These are phyloP conservation scores for Metschnikowia amazonensis DNA, from an alignment of 805 yeast genomes.

Conservation along the genomic window DNA sequence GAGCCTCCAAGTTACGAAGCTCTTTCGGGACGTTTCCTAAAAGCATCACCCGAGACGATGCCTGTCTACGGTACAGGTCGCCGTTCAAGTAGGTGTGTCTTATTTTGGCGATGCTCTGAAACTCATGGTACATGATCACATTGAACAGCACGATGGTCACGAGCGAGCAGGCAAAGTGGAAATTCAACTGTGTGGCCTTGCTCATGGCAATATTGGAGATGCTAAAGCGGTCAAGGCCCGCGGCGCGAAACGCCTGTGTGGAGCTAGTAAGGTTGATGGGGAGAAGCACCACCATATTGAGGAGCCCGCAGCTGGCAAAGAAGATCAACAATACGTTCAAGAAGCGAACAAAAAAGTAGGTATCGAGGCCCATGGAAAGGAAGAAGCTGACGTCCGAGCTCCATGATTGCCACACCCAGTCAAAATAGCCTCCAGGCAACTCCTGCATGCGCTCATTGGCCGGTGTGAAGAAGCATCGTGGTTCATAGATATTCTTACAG, in stretches of 20 bases:
- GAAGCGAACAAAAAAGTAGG: slow-evolving; percentile 68
- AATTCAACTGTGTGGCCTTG: slow-evolving; percentile 47
- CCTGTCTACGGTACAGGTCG: slow-evolving; percentile 21
- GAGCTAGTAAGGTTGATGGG: slow-evolving; percentile 58
- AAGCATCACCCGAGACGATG: slow-evolving; percentile 32
- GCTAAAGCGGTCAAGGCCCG: slow-evolving; percentile 65
- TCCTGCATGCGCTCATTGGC: slow-evolving; percentile 35
- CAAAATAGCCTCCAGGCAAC: slow-evolving; percentile 42
- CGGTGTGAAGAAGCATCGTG: slow-evolving; percentile 46
- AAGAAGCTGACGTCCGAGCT: slow-evolving; percentile 41
- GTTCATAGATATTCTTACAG: slow-evolving; percentile 47
- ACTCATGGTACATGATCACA: slow-evolving; percentile 51
- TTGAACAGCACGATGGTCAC: slow-evolving; percentile 56
- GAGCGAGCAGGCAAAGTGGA: slow-evolving; percentile 61
- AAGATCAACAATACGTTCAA: slow-evolving; percentile 48
- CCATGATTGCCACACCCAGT: slow-evolving; percentile 52
- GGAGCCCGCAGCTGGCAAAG: slow-evolving; percentile 48
- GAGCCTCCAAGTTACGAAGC: slow-evolving; percentile 22
- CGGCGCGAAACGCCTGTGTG: slow-evolving; percentile 23
- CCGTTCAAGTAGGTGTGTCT: slow-evolving; percentile 42
- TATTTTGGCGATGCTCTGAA: slow-evolving; percentile 47
- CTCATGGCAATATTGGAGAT: slow-evolving; percentile 62
- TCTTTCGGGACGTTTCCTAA: slow-evolving; percentile 45
- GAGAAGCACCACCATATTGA: slow-evolving; percentile 56
- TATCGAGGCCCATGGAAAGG: slow-evolving; percentile 60